These are phyloP conservation scores for Paraphoma chrysanthemicola DNA, from an alignment of 2,329 filamentous ascomycete genomes.

Conservation along the genomic window DNA sequence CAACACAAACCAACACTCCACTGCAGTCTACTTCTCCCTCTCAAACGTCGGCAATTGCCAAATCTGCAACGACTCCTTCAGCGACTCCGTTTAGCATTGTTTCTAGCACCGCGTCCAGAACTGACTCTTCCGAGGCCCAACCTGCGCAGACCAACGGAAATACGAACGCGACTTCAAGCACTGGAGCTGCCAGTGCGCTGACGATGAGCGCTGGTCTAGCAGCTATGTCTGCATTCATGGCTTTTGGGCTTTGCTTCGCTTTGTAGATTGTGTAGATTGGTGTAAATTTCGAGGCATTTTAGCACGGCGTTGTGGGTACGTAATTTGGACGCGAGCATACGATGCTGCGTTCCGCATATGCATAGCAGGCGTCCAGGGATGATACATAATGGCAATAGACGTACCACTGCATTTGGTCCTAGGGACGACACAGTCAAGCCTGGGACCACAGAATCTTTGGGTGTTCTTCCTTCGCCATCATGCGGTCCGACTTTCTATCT, in stretches of 20 bases:
- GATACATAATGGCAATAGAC: no score
- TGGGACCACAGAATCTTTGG: no score
- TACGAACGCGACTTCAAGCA: not conserved
- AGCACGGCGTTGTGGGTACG: no score
- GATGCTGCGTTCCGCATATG: no score
- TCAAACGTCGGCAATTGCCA: slow-evolving; percentile 8
- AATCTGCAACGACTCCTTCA: slow-evolving; percentile 5
- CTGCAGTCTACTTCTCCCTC: not conserved
- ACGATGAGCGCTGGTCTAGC: not conserved
- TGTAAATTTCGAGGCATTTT: no score
- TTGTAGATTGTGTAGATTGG: not conserved
- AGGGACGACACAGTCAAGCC: no score
- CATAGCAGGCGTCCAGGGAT: no score
- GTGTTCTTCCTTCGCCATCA: no score
- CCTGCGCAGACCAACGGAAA: slow-evolving; percentile 6
- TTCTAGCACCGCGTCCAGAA: slow-evolving; percentile 3
- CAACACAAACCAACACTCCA: not conserved
- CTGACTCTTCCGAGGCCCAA: slow-evolving; percentile 12
- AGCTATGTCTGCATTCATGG: not conserved
- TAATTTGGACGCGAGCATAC: no score
- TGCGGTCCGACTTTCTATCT: no score
- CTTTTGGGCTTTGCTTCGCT: not conserved
- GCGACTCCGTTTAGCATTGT: not conserved
- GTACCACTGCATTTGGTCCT: no score
- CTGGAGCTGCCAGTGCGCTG: not conserved